Percentiles rank a stretch among this genome's conserved stretches.
phyloP scores from a whole-genome alignment of 2,329 filamentous ascomycete species.

The Sarocladium kiliense region DNA sequence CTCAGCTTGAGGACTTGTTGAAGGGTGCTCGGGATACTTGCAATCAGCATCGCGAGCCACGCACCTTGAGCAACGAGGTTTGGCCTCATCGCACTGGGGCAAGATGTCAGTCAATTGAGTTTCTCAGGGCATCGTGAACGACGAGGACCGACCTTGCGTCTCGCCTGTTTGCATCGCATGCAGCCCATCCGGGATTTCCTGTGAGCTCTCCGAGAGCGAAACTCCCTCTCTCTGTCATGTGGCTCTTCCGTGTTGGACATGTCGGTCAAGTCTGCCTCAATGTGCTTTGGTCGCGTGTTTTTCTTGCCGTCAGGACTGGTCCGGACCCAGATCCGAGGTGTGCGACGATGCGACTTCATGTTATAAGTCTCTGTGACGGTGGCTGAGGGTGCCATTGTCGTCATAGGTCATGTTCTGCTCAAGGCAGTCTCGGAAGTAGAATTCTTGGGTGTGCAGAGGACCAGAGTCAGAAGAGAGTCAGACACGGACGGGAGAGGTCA shows the following conservation, averaged over 20 bases:
- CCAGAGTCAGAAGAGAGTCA: neutral
- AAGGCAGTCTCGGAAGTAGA: neutral
- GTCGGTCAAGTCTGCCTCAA: neutral
- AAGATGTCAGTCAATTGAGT: neutral
- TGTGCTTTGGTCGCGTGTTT: neutral
- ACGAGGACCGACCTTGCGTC: neutral
- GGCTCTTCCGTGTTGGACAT: neutral
- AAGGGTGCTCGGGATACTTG: neutral
- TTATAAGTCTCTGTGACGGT: neutral
- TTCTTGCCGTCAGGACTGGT: neutral
- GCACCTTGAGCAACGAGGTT: constrained; percentile 1
- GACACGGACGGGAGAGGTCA: neutral
- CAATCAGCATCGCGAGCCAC: neutral
- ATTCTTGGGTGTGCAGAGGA: neutral
- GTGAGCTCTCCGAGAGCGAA: constrained; percentile 2
- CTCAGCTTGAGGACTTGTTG: neutral
- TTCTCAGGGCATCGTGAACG: neutral
- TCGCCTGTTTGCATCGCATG: neutral
- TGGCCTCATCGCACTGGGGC: constrained; percentile 1
- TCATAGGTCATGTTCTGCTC: neutral
- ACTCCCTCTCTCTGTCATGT: neutral
- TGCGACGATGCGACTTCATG: neutral
- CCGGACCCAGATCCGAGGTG: neutral
- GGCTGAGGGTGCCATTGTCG: constrained; percentile 5
- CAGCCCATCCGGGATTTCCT: constrained; percentile 1